These are phyloP conservation scores for Hypoxylon lienhwacheense DNA, from an alignment of 495 filamentous ascomycete genomes.

Conservation along the genomic window DNA sequence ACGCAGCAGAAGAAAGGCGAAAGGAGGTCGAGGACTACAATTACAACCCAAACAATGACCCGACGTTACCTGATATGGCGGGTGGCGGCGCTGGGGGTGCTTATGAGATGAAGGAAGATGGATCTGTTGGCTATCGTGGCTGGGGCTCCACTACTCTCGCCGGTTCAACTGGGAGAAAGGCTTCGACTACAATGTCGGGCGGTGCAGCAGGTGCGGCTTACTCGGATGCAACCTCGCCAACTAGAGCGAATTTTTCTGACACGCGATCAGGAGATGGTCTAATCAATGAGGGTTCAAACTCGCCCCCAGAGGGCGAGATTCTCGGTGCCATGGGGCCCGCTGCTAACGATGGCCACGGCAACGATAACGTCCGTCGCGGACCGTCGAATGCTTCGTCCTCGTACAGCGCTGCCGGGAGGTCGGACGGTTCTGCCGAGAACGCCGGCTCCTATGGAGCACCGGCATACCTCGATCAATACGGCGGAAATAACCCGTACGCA, in stretches of 20 bases:
- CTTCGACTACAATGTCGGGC: constrained; percentile 85
- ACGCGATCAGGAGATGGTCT: constrained; percentile 71
- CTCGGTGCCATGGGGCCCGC: constrained; percentile 71
- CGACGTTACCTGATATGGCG: constrained; percentile 70
- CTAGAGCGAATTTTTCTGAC: constrained; percentile 69
- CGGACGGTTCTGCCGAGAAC: constrained; percentile 80
- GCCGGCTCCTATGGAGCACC: constrained; percentile 50
- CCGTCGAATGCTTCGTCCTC: constrained; percentile 96
- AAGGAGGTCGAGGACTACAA: constrained; percentile 97
- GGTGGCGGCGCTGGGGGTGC: constrained; percentile 51
- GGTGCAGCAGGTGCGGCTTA: constrained; percentile 64
- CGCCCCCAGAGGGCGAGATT: constrained; percentile 68
- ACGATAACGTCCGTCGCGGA: constrained; percentile 75
- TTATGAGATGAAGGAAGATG: constrained; percentile 71
- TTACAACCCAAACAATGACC: constrained; percentile 94
- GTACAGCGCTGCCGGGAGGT: constrained; percentile 80
- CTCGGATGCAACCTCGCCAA: constrained; percentile 77
- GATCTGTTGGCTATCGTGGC: constrained; percentile 78
- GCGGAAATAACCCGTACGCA: constrained; percentile 52
- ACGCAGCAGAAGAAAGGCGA: constrained; percentile 80
- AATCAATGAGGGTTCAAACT: constrained; percentile 58
- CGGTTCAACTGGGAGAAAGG: constrained; percentile 75
- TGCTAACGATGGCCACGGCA: constrained; percentile 61
- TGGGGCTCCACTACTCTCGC: constrained; percentile 82
- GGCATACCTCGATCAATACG: constrained; percentile 59